A percentile compares a stretch with the other conserved stretches of the same genome.
Conservation (phyloP, 768 basidiomycete genomes). For the Chlorophyllum brunneum region DNA sequence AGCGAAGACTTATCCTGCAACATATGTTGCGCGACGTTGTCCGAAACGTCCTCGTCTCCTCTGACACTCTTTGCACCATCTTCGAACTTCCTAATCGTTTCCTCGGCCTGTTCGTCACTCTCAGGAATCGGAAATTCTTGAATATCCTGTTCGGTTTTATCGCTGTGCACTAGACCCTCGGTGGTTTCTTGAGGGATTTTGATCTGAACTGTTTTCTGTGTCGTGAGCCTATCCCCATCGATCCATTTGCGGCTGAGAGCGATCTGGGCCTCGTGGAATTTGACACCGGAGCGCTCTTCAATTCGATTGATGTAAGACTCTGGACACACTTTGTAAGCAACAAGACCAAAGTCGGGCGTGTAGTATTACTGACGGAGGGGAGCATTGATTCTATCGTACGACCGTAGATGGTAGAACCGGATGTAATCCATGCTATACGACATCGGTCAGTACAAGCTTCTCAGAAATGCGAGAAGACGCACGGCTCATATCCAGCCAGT, state of each 20-base stretch:
- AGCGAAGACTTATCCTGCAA: slow-evolving; percentile 59
- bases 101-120: slow-evolving; percentile 61
- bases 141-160: slow-evolving; percentile 47
- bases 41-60: slow-evolving; percentile 62
- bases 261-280: slow-evolving; percentile 82
- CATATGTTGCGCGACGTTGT: slow-evolving; percentile 81
- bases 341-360: background rate
- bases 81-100: slow-evolving; percentile 72
- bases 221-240: slow-evolving; percentile 38
- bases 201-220: slow-evolving; percentile 53
- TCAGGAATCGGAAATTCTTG: slow-evolving; percentile 67
- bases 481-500: slow-evolving; percentile 78
- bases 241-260: slow-evolving; percentile 80
- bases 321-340: slow-evolving; percentile 11
- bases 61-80: slow-evolving; percentile 50
- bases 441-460: background rate
- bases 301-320: slow-evolving; percentile 56
- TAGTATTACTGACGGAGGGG: slow-evolving; percentile 48
- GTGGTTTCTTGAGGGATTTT: slow-evolving; percentile 48
- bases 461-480: slow-evolving; percentile 22
- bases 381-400: slow-evolving; percentile 88
- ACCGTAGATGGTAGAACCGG: slow-evolving; percentile 87
- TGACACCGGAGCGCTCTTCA: slow-evolving; percentile 72
- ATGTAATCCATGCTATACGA: slow-evolving; percentile 70
- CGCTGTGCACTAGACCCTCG: slow-evolving; percentile 45